phyloP scores from a whole-genome alignment of 768 basidiomycete genomes.

The Amanita jacksonii region DNA sequence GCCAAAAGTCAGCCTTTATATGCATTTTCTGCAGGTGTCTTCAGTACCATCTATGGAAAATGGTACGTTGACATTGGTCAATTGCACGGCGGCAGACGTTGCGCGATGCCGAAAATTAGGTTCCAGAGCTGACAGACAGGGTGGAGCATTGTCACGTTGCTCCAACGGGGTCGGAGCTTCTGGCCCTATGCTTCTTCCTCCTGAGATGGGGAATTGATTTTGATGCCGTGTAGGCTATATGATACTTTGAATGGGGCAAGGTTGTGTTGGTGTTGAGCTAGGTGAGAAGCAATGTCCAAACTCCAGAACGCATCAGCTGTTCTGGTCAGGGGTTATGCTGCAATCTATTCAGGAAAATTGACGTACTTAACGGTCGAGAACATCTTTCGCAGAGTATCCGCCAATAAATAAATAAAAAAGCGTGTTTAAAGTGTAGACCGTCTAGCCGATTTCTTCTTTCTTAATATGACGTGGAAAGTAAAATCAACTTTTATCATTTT shows the following conservation, averaged over 20 bases:
- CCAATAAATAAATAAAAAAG: not conserved
- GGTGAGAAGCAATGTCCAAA: no score
- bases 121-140: slow-evolving; percentile 6
- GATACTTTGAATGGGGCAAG: no score
- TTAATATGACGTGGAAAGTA: slow-evolving; percentile 9
- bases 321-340: no score
- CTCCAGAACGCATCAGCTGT: no score
- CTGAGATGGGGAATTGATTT: no score
- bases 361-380: not conserved
- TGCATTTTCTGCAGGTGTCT: not conserved
- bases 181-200: slow-evolving; percentile 4
- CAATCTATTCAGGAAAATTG: no score
- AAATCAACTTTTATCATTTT: no score
- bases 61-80: slow-evolving; percentile 6
- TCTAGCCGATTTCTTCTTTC: not conserved
- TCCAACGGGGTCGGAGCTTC: slow-evolving; percentile 6
- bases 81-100: slow-evolving; percentile 3
- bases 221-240: no score
- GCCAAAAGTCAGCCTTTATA: not conserved
- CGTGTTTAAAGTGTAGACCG: not conserved
- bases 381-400: not conserved
- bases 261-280: no score
- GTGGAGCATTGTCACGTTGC: slow-evolving; percentile 1
- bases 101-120: not conserved
- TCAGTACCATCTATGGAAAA: not conserved